phyloP scores from a whole-genome alignment of 2,329 filamentous ascomycete species.

The Xylaria sp. region DNA sequence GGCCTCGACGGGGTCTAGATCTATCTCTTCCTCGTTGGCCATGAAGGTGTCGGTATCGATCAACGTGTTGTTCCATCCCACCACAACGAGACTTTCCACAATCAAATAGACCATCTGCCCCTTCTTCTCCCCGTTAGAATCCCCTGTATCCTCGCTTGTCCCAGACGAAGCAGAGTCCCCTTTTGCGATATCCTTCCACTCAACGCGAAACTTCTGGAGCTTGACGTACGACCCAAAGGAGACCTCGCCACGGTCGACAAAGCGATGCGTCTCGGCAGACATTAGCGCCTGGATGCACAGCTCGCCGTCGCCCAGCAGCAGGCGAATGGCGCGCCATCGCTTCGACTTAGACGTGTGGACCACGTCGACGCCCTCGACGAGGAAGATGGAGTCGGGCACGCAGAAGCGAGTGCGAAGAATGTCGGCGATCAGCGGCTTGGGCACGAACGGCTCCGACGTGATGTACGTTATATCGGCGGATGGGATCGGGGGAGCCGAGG shows the following conservation, averaged over 20 bases:
- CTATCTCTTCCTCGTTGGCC: slow-evolving; percentile 16
- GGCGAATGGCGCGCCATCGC: slow-evolving; percentile 58
- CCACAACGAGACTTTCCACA: slow-evolving; percentile 57
- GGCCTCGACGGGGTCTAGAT: neutral
- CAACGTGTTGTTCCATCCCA: slow-evolving; percentile 62
- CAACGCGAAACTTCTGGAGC: slow-evolving; percentile 56
- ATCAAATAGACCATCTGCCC: slow-evolving; percentile 58
- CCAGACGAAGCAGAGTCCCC: slow-evolving; percentile 10
- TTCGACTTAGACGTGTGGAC: slow-evolving; percentile 51
- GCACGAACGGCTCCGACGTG: slow-evolving; percentile 47
- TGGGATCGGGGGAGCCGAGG: slow-evolving; percentile 35
- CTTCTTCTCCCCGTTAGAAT: slow-evolving; percentile 15
- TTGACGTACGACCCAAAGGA: slow-evolving; percentile 62
- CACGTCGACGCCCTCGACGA: slow-evolving; percentile 60
- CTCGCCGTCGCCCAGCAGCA: slow-evolving; percentile 65
- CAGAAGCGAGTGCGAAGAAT: slow-evolving; percentile 62
- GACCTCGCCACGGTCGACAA: slow-evolving; percentile 60
- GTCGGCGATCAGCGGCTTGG: slow-evolving; percentile 59
- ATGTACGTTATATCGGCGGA: slow-evolving; percentile 48
- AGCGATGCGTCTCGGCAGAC: slow-evolving; percentile 58
- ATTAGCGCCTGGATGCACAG: slow-evolving; percentile 66
- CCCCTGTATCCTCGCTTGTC: slow-evolving; percentile 30
- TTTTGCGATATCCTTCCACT: slow-evolving; percentile 40
- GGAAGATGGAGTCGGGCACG: slow-evolving; percentile 60
- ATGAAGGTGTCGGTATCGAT: slow-evolving; percentile 45